Percentiles rank a stretch among this genome's conserved stretches.
Conservation (phyloP, 768 basidiomycete species). For the Panellus pusillus region DNA sequence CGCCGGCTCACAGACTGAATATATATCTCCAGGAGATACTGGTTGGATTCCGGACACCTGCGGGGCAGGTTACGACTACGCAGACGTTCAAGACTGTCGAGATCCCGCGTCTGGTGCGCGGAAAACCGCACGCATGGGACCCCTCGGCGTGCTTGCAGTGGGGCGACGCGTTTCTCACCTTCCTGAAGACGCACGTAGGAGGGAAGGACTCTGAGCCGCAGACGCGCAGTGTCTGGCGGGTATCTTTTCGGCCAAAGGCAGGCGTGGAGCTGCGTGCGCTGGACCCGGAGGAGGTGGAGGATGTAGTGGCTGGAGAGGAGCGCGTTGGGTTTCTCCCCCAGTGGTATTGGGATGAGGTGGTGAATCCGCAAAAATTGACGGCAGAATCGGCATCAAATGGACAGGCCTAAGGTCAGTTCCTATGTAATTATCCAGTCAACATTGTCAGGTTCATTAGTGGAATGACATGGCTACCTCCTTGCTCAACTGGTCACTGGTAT, state of each 20-base stretch:
- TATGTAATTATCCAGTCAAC: too few species aligned
- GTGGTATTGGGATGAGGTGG: conserved; percentile 61
- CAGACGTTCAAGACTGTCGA: conserved; percentile 79
- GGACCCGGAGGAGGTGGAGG: conserved; percentile 36
- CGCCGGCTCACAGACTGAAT: not conserved
- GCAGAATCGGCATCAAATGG: too few species aligned
- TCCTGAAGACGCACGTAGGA: conserved; percentile 41
- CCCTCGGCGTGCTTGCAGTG: conserved; percentile 72
- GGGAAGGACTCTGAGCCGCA: conserved; percentile 24
- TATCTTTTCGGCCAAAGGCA: conserved; percentile 56
- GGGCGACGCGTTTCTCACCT: conserved; percentile 62
- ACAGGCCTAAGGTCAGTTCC: too few species aligned
- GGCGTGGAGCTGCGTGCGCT: conserved; percentile 47
- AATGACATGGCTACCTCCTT: too few species aligned
- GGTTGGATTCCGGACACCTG: conserved; percentile 83
- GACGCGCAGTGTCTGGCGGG: conserved; percentile 61
- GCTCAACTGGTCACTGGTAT: too few species aligned
- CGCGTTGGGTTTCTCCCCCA: conserved; percentile 77
- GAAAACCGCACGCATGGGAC: conserved; percentile 76
- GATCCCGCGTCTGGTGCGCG: conserved; percentile 75
- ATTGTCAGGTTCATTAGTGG: too few species aligned
- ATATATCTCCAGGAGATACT: conserved; percentile 63
- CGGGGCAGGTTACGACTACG: conserved; percentile 63
- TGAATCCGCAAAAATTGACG: too few species aligned
- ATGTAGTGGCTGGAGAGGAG: conserved; percentile 67